phyloP scores from a whole-genome alignment of 768 basidiomycete species.

The Butyriboletus loyo region DNA sequence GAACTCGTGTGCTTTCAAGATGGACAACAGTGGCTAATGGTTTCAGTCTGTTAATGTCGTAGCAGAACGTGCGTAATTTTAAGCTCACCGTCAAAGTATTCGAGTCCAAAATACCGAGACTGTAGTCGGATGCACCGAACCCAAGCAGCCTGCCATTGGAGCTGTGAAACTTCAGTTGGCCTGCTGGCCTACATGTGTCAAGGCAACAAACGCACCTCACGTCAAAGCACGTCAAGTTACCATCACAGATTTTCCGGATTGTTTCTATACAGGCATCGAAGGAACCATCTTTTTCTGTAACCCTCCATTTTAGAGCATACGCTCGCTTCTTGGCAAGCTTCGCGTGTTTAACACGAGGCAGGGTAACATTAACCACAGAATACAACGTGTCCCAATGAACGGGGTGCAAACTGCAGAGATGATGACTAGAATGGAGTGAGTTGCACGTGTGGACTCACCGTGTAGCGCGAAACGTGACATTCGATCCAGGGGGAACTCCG shows the following conservation, averaged over 20 bases:
- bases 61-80: neutral
- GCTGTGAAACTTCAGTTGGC: slow-evolving; percentile 39
- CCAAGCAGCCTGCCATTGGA: slow-evolving; percentile 79
- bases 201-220: slow-evolving; percentile 56
- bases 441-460: slow-evolving; percentile 37
- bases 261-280: slow-evolving; percentile 51
- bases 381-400: slow-evolving; percentile 52
- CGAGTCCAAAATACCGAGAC: slow-evolving; percentile 81
- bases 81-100: slow-evolving; percentile 66
- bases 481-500: slow-evolving; percentile 43
- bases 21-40: slow-evolving; percentile 77
- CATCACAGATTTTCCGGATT: slow-evolving; percentile 70
- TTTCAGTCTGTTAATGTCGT: slow-evolving; percentile 1
- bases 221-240: slow-evolving; percentile 84
- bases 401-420: slow-evolving; percentile 54
- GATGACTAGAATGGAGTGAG: slow-evolving; percentile 5
- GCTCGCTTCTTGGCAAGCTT: slow-evolving; percentile 58
- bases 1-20: slow-evolving; percentile 93
- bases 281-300: slow-evolving; percentile 60
- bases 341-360: slow-evolving; percentile 52
- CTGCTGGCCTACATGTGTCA: slow-evolving; percentile 1
- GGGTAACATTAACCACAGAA: slow-evolving; percentile 66
- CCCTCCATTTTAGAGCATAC: slow-evolving; percentile 72
- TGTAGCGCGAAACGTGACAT: slow-evolving; percentile 57
- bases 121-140: slow-evolving; percentile 83